Conservation (phyloP, 192 early-diverging fungal genomes). For the Helicostylum pulchrum region DNA sequence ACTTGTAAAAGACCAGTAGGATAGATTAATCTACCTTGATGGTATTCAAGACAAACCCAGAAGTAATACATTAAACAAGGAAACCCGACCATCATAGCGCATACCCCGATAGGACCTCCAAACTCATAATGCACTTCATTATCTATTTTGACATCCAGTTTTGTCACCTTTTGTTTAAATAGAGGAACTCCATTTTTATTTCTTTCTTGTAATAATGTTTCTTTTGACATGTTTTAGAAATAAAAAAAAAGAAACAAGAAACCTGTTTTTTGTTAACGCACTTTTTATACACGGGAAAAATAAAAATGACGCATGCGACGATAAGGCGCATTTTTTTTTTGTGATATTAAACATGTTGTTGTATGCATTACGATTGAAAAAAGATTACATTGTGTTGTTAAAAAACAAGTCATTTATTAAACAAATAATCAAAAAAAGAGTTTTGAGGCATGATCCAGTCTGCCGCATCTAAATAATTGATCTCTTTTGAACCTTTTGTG, state of each 20-base stretch:
- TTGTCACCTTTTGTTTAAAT: slow-evolving; percentile 25
- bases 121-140: slow-evolving; percentile 67
- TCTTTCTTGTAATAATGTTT: not conserved
- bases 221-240: not conserved
- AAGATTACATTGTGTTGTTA: not conserved
- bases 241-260: not conserved
- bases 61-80: slow-evolving; percentile 73
- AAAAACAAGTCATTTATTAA: not conserved
- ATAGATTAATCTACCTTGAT: slow-evolving; percentile 51
- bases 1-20: slow-evolving; percentile 36
- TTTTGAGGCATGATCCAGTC: slow-evolving; percentile 11
- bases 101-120: slow-evolving; percentile 65
- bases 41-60: slow-evolving; percentile 67
- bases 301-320: not conserved
- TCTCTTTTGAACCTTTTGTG: no score
- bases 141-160: slow-evolving; percentile 54
- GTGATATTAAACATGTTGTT: no score
- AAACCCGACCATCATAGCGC: slow-evolving; percentile 71
- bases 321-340: not conserved
- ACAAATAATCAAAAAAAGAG: slow-evolving; percentile 15
- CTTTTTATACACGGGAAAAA: not conserved
- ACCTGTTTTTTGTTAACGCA: no score
- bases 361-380: no score
- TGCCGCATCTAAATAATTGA: not conserved
- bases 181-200: slow-evolving; percentile 29